These are phyloP conservation scores for Carex pumila DNA, from an alignment of 176 grass and related monocot species.

Conservation along the genomic window DNA sequence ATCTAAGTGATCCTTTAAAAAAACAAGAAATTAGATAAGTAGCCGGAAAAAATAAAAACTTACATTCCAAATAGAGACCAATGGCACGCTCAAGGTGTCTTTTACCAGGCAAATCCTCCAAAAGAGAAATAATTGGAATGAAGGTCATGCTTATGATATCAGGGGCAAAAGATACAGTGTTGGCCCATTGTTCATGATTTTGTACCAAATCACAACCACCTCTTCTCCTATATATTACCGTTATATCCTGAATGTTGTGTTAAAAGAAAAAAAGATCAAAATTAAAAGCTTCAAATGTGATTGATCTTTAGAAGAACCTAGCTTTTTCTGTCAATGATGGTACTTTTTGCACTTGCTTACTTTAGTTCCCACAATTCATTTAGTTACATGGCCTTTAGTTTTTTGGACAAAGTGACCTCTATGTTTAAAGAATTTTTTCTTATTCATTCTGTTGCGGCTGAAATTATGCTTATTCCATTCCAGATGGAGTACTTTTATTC, in stretches of 20 bases:
- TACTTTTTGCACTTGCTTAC: background rate
- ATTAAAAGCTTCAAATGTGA: background rate
- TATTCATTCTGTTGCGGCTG: background rate
- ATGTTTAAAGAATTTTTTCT: background rate
- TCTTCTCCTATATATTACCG: slow-evolving; percentile 97
- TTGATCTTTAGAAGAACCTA: background rate
- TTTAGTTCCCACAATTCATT: background rate
- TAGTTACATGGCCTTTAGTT: background rate
- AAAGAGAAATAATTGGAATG: slow-evolving; percentile 75
- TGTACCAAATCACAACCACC: slow-evolving; percentile 96
- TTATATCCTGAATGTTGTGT: slow-evolving; percentile 64
- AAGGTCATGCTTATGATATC: slow-evolving; percentile 99
- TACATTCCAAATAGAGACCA: slow-evolving; percentile 89
- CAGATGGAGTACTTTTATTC: background rate
- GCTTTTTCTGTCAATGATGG: background rate
- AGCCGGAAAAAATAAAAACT: slow-evolving; percentile 13
- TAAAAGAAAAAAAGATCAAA: background rate
- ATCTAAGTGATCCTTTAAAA: background rate
- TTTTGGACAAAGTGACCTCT: background rate
- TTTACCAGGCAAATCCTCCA: slow-evolving; percentile 58
- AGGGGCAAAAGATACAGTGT: slow-evolving; percentile 62
- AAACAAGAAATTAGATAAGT: background rate
- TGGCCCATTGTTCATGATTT: slow-evolving; percentile 69
- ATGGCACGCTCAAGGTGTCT: slow-evolving; percentile 78
- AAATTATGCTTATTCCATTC: background rate